A percentile compares a stretch with the other conserved stretches of the same genome.
Conservation (phyloP, 176 grass and related monocot species). For the Oryza brachyantha region DNA sequence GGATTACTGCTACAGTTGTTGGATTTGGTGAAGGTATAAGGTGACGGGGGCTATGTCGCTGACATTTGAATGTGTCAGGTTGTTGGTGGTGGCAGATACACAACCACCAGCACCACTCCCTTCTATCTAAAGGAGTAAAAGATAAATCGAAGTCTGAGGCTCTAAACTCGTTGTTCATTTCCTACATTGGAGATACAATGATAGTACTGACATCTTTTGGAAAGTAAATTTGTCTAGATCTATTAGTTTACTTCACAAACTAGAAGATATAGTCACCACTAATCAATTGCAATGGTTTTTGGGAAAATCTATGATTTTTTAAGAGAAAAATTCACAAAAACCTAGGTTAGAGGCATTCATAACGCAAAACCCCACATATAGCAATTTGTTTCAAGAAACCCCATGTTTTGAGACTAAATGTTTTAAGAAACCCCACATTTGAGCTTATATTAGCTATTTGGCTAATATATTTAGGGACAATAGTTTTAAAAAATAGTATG, state of each 20-base stretch:
- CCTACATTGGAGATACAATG: not conserved
- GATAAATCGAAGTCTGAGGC: not conserved
- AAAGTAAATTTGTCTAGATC: conserved; percentile 11
- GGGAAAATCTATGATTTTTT: not conserved
- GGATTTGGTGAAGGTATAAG: not conserved
- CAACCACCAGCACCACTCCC: not conserved
- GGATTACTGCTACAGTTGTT: not conserved
- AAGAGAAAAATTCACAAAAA: too few relatives aligned
- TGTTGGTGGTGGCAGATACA: not conserved
- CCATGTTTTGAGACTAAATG: too few relatives aligned
- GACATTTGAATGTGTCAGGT: not conserved
- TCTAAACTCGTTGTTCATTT: not conserved
- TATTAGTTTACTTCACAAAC: not conserved
- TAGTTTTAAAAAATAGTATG: too few relatives aligned
- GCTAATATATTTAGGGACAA: too few relatives aligned
- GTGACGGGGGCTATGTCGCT: not conserved
- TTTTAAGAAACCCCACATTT: too few relatives aligned
- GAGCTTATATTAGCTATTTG: too few relatives aligned
- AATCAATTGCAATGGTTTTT: not conserved
- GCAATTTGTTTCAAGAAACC: too few relatives aligned
- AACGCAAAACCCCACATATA: too few relatives aligned
- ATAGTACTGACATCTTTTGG: not conserved
- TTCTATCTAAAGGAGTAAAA: not conserved
- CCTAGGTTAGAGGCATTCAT: too few relatives aligned
- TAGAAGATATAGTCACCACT: not conserved